phyloP scores from a whole-genome alignment of 148 eudicot species.

The Simmondsia chinensis region DNA sequence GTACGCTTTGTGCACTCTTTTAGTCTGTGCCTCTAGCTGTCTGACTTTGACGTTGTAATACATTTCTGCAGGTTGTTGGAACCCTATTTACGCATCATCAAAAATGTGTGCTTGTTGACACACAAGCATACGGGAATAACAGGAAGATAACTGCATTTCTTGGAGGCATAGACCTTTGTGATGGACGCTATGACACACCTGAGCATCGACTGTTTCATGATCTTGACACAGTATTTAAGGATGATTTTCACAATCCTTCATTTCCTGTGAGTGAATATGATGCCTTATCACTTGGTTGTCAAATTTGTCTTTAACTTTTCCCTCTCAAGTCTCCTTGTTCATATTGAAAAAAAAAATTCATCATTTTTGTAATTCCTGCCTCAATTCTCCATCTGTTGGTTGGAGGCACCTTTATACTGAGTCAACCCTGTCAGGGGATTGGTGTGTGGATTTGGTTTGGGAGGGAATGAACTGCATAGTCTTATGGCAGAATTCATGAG shows the following conservation, averaged over 20 bases:
- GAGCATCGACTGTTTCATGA: constrained; percentile 87
- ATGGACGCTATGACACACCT: constrained; percentile 98
- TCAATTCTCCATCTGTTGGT: too few relatives aligned
- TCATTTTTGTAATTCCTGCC: too few relatives aligned
- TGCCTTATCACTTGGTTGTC: constrained; percentile 1
- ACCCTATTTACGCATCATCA: constrained; percentile 91
- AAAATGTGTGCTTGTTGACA: constrained; percentile 96
- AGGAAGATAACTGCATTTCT: constrained; percentile 83
- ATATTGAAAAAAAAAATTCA: not conserved
- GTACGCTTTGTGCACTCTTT: not conserved
- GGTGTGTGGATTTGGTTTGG: too few relatives aligned
- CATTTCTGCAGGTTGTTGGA: constrained; percentile 70
- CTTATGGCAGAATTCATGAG: too few relatives aligned
- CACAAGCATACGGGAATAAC: constrained; percentile 81
- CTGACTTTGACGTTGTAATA: constrained; percentile 12
- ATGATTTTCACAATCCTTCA: constrained; percentile 83
- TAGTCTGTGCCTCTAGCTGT: not conserved
- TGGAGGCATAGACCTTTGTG: constrained; percentile 95
- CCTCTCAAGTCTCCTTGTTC: not conserved
- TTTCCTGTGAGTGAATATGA: constrained; percentile 60
- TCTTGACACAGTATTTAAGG: constrained; percentile 63
- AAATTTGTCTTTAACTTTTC: not conserved
- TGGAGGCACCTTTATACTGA: too few relatives aligned
- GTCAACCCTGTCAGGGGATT: too few relatives aligned
- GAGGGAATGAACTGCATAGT: too few relatives aligned